Percentiles rank a stretch among this genome's conserved stretches.
Conservation (phyloP, 495 filamentous ascomycete species). For the Friedmanniomyces simplex region DNA sequence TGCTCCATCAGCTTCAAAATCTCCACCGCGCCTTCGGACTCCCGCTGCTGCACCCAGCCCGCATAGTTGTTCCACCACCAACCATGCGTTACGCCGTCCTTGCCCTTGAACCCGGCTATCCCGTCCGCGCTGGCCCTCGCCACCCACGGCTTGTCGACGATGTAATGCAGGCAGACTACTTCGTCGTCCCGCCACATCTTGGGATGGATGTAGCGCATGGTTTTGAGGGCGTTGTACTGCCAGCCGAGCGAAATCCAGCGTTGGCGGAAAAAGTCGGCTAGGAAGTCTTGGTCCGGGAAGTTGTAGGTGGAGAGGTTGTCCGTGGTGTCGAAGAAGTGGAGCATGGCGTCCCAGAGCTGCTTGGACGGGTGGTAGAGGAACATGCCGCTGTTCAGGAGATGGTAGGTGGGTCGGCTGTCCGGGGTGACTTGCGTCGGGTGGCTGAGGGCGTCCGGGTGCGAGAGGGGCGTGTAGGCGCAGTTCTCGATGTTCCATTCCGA, state of each 20-base stretch:
- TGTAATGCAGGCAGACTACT: slow-evolving; percentile 42
- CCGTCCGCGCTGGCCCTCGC: slow-evolving; percentile 34
- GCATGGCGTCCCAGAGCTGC: slow-evolving; percentile 32
- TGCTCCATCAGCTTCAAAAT: slow-evolving; percentile 5
- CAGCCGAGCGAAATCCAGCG: slow-evolving; percentile 37
- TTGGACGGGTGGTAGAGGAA: slow-evolving; percentile 33
- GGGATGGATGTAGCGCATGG: slow-evolving; percentile 41
- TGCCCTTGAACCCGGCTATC: slow-evolving; percentile 34
- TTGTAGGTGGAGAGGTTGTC: slow-evolving; percentile 30
- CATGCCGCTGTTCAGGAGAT: slow-evolving; percentile 34
- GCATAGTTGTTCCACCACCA: slow-evolving; percentile 39
- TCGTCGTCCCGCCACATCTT: slow-evolving; percentile 45
- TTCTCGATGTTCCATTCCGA: slow-evolving; percentile 38
- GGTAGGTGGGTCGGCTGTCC: slow-evolving; percentile 25
- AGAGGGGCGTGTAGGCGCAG: slow-evolving; percentile 39
- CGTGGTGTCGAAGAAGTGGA: slow-evolving; percentile 31
- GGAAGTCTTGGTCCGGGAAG: slow-evolving; percentile 47
- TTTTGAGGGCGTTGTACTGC: slow-evolving; percentile 48
- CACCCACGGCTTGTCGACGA: slow-evolving; percentile 50
- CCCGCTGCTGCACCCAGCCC: slow-evolving; percentile 24
- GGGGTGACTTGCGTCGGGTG: slow-evolving; percentile 22
- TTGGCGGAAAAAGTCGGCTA: slow-evolving; percentile 37
- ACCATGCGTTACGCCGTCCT: slow-evolving; percentile 38
- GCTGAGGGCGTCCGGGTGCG: slow-evolving; percentile 27
- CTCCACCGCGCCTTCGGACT: slow-evolving; percentile 2